These are phyloP conservation scores for Hanseniaspora hatyaiensis DNA, from an alignment of 805 yeast genomes.

Conservation along the genomic window DNA sequence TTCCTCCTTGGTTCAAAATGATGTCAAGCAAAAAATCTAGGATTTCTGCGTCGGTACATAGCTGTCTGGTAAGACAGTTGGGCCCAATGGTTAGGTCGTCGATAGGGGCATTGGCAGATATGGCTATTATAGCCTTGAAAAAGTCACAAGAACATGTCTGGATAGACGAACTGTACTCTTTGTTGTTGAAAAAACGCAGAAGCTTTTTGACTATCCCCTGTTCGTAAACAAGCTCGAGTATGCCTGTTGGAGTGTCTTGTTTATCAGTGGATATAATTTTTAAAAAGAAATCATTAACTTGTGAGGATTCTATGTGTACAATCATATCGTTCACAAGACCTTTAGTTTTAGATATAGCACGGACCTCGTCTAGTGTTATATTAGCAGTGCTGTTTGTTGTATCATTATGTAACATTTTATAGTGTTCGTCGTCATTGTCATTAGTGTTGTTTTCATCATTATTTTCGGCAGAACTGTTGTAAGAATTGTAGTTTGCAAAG, in stretches of 20 bases:
- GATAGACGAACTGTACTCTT: slow-evolving; percentile 46
- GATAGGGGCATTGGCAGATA: slow-evolving; percentile 85
- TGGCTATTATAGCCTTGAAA: slow-evolving; percentile 79
- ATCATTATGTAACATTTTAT: too few species aligned
- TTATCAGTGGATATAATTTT: slow-evolving; percentile 88
- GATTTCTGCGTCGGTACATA: slow-evolving; percentile 59
- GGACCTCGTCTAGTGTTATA: slow-evolving; percentile 21
- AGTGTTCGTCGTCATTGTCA: not conserved
- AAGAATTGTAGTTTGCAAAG: not conserved
- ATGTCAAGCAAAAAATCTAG: slow-evolving; percentile 47
- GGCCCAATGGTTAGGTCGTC: slow-evolving; percentile 81
- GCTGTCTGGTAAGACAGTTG: slow-evolving; percentile 73
- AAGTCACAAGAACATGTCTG: slow-evolving; percentile 93
- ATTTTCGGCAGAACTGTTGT: not conserved
- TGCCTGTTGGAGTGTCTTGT: slow-evolving; percentile 77
- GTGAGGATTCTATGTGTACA: slow-evolving; percentile 75
- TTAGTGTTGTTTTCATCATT: not conserved
- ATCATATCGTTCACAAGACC: slow-evolving; percentile 53
- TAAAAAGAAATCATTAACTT: slow-evolving; percentile 79
- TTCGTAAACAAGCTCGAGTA: slow-evolving; percentile 61
- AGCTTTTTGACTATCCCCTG: slow-evolving; percentile 64
- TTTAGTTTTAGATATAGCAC: slow-evolving; percentile 27
- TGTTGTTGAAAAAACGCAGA: slow-evolving; percentile 50
- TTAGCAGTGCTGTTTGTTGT: too few species aligned
- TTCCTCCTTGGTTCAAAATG: slow-evolving; percentile 57